Conservation (phyloP, 2,329 filamentous ascomycete species). For the Colletotrichum gloeosporioides region DNA sequence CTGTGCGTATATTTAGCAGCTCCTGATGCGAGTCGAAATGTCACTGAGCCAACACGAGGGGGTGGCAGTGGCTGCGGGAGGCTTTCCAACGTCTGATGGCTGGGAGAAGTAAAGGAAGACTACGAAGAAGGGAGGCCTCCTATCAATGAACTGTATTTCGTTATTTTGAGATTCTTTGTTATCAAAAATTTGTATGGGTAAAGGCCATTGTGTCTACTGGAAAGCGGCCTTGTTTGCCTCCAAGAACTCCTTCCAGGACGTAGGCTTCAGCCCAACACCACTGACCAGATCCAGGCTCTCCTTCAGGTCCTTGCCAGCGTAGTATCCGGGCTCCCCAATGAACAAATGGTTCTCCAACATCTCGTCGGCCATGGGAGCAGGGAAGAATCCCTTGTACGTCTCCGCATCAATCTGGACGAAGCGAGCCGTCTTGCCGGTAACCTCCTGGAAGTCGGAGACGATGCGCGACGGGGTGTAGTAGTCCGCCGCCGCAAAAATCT, state of each 20-base stretch:
- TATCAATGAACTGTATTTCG: accelerated
- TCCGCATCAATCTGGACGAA: constrained; percentile 21
- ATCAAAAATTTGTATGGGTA: accelerated
- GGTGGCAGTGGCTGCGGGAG: neutral
- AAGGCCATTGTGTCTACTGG: neutral
- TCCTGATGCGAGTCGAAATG: neutral
- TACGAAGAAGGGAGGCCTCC: neutral
- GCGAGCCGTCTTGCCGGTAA: neutral
- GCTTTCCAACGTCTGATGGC: accelerated
- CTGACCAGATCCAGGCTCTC: constrained; percentile 1
- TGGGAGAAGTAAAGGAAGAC: neutral
- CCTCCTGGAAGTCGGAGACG: constrained; percentile 17
- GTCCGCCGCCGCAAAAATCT: constrained; percentile 14
- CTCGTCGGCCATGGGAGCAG: constrained; percentile 25
- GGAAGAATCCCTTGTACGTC: constrained; percentile 28
- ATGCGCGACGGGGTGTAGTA: constrained; percentile 19
- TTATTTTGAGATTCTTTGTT: neutral
- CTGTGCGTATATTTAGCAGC: neutral
- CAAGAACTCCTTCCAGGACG: constrained; percentile 13
- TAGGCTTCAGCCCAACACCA: neutral
- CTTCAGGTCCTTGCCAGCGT: neutral
- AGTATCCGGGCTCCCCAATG: constrained; percentile 26
- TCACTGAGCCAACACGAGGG: neutral
- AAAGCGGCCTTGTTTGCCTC: neutral
- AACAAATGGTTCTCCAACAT: constrained; percentile 28